These are phyloP conservation scores for Pyrenochaeta sp. DNA, from an alignment of 2,329 filamentous ascomycete species.

Conservation along the genomic window DNA sequence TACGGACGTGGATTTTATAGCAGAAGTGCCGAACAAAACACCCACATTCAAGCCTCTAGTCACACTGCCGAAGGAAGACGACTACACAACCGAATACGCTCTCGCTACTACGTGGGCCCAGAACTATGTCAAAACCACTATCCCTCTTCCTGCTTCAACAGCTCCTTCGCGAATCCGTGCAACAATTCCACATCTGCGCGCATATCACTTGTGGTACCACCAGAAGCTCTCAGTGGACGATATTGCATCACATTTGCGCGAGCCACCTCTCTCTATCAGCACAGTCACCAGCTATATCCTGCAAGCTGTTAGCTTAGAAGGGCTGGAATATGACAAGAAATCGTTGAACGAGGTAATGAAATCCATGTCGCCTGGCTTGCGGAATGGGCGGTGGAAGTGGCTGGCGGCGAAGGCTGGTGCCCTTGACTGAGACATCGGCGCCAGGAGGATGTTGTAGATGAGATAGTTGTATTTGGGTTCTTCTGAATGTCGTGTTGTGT, in stretches of 20 bases:
- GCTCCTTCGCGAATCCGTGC: conserved; percentile 37
- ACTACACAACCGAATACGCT: conserved; percentile 26
- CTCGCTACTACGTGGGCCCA: conserved; percentile 42
- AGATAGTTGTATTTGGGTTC: too few species aligned
- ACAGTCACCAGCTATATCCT: conserved; percentile 43
- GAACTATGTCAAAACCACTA: conserved; percentile 35
- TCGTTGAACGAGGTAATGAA: conserved; percentile 30
- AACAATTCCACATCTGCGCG: conserved; percentile 41
- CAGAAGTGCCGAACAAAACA: conserved; percentile 1
- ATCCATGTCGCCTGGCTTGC: conserved; percentile 29
- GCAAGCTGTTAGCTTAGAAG: conserved; percentile 40
- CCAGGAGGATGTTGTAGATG: too few species aligned
- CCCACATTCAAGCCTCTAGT: conserved; percentile 1
- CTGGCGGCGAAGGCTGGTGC: conserved; percentile 34
- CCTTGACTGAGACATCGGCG: background rate
- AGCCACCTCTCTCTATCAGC: conserved; percentile 38
- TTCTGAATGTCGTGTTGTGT: too few species aligned
- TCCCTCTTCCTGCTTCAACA: conserved; percentile 31
- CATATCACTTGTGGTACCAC: conserved; percentile 46
- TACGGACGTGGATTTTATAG: background rate
- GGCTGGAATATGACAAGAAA: conserved; percentile 33
- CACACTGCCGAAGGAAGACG: conserved; percentile 1
- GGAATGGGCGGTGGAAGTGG: conserved; percentile 34
- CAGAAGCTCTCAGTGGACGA: conserved; percentile 32
- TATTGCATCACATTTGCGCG: conserved; percentile 33